Percentiles rank a stretch among this genome's conserved stretches.
These are phyloP conservation scores for Neofusicoccum sp. DNA, from an alignment of 2,329 filamentous ascomycete genomes.

Conservation along the genomic window DNA sequence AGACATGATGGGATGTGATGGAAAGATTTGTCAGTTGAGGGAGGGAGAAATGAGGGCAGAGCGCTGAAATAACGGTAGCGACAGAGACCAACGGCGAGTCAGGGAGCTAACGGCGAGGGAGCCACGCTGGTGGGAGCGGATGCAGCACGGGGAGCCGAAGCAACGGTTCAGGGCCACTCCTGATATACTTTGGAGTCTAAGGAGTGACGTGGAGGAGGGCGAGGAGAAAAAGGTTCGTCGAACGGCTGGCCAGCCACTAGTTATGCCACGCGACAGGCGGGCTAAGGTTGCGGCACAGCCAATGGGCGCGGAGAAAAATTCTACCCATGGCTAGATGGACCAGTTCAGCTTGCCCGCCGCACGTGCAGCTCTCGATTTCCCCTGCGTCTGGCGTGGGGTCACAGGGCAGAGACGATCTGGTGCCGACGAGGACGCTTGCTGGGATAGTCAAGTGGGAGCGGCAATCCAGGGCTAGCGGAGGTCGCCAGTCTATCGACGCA, in stretches of 20 bases:
- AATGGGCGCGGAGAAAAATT: not conserved
- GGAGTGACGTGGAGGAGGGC: not conserved
- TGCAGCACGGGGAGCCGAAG: not conserved
- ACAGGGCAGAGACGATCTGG: not conserved
- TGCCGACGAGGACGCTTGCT: not conserved
- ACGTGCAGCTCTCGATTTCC: not conserved
- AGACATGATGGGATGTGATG: conserved; percentile 18
- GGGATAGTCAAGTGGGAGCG: not conserved
- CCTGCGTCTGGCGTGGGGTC: conserved; percentile 2
- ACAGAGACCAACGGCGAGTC: not conserved
- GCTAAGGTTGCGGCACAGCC: not conserved
- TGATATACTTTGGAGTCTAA: not conserved
- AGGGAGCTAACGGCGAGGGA: not conserved
- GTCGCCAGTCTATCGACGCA: conserved; percentile 9
- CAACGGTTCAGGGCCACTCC: not conserved
- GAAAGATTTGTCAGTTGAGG: not conserved
- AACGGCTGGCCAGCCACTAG: not conserved
- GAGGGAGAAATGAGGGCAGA: not conserved
- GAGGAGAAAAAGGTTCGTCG: not conserved
- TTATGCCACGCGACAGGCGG: not conserved
- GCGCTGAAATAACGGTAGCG: not conserved
- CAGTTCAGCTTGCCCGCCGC: not conserved
- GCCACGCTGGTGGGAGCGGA: not conserved
- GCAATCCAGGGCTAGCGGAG: not conserved
- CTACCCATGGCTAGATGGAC: not conserved